A percentile compares a stretch with the other conserved stretches of the same genome.
Evolutionary conservation across 345 rosid genomes (phyloP).

Genomic region (Camelina laxa): DNA sequence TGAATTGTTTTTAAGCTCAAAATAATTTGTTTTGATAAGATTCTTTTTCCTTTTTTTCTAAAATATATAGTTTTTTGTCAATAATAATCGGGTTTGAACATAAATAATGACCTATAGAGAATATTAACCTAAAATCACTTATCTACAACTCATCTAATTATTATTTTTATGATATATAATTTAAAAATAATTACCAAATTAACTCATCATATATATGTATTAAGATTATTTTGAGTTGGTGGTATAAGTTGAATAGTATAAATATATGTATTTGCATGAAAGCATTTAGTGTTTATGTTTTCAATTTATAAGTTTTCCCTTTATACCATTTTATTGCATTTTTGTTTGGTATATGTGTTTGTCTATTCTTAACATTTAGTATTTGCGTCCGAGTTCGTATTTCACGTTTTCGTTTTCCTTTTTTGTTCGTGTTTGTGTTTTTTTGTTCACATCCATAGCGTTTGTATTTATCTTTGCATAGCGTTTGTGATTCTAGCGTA

Average conservation of each 20-base stretch:
- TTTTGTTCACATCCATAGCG: background rate
- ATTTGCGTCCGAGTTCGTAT: background rate
- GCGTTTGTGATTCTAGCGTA: background rate
- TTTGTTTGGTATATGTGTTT: background rate
- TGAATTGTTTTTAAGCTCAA: no score
- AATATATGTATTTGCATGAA: background rate
- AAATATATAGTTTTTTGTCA: no score
- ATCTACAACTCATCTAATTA: background rate
- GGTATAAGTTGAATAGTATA: no score
- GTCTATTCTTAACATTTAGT: background rate
- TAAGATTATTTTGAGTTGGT: no score
- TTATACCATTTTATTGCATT: background rate
- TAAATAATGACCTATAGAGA: no score
- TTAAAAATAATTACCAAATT: background rate
- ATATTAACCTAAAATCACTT: no score
- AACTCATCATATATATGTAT: background rate
- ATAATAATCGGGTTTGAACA: background rate
- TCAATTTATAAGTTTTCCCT: background rate
- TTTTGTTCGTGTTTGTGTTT: no score
- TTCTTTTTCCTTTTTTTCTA: no score
- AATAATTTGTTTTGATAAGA: no score
- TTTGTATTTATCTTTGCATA: no score
- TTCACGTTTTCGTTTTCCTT: background rate
- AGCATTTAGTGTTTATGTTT: background rate
- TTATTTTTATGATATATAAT: no score